These are phyloP conservation scores for Didymella arachidicola DNA, from an alignment of 2,329 filamentous ascomycete genomes.

Conservation along the genomic window DNA sequence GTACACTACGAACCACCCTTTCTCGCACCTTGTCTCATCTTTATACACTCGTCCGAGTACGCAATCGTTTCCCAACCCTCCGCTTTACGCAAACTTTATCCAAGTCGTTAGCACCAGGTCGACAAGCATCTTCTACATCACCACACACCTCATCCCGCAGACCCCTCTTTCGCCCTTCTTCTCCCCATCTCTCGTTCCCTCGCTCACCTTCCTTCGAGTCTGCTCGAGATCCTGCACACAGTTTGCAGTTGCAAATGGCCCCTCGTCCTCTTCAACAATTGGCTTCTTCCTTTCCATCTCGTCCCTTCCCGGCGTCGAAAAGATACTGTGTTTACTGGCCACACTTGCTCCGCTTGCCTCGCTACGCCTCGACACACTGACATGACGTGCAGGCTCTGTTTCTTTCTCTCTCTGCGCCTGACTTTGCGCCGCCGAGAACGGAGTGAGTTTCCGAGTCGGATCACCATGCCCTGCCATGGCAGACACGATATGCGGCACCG, in stretches of 20 bases:
- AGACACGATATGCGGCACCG: conserved; percentile 11
- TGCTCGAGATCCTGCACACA: conserved; percentile 29
- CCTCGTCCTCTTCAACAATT: conserved; percentile 33
- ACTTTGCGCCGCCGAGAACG: background rate
- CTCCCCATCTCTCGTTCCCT: conserved; percentile 1
- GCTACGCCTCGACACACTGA: conserved; percentile 9
- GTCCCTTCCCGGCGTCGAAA: conserved; percentile 42
- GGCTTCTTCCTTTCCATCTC: conserved; percentile 42
- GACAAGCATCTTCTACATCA: conserved; percentile 24
- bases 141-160: conserved; percentile 21
- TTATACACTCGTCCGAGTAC: background rate
- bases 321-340: conserved; percentile 23
- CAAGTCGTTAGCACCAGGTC: background rate
- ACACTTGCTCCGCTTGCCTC: conserved; percentile 11
- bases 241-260: conserved; percentile 30
- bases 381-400: conserved; percentile 4
- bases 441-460: background rate
- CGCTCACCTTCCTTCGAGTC: conserved; percentile 27
- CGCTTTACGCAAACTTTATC: background rate
- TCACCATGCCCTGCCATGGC: conserved; percentile 1
- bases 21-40: background rate
- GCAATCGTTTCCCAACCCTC: background rate
- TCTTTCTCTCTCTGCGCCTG: background rate
- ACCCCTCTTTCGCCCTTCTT: conserved; percentile 1
- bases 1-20: background rate